A percentile compares a stretch with the other conserved stretches of the same genome.
Evolutionary conservation across 2,329 filamentous ascomycete genomes (phyloP).

Genomic region (Pestalotiopsis sp.): DNA sequence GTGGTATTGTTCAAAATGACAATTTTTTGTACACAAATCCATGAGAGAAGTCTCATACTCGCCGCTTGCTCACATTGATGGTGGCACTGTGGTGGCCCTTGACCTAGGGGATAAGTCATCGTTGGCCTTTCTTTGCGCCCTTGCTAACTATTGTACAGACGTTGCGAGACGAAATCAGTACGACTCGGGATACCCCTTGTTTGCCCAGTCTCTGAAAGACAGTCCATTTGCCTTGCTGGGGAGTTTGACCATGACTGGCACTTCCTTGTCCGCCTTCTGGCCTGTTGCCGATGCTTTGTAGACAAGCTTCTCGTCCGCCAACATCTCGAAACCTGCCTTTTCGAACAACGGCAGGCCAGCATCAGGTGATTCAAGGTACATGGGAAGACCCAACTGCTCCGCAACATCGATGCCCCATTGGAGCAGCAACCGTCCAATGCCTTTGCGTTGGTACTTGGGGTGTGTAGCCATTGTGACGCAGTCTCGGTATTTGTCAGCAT

Average conservation of each 20-base stretch:
- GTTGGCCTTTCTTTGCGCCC: neutral
- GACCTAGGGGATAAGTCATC: neutral
- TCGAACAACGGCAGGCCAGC: constrained; percentile 21
- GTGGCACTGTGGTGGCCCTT: neutral
- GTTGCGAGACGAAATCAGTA: constrained; percentile 12
- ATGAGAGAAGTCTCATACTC: constrained; percentile 2
- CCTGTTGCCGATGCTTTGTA: constrained; percentile 25
- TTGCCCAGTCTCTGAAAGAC: constrained; percentile 23
- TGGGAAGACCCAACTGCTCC: constrained; percentile 24
- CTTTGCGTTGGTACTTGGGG: constrained; percentile 24
- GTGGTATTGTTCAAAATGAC: constrained; percentile 13
- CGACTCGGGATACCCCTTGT: constrained; percentile 19
- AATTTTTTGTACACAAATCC: constrained; percentile 27
- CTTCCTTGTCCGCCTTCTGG: constrained; percentile 18
- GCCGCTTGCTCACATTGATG: constrained; percentile 14
- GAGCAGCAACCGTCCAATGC: constrained; percentile 23
- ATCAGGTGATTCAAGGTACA: constrained; percentile 25
- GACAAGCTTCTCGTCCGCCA: constrained; percentile 22
- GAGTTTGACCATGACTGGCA: constrained; percentile 29
- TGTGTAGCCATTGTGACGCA: constrained; percentile 27
- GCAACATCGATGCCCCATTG: constrained; percentile 26
- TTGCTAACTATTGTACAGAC: neutral
- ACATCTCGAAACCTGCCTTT: constrained; percentile 21
- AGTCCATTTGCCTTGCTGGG: constrained; percentile 22
- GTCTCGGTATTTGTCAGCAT: constrained; percentile 19